phyloP scores from a whole-genome alignment of 495 filamentous ascomycete species.

The Aspergillus steynii region DNA sequence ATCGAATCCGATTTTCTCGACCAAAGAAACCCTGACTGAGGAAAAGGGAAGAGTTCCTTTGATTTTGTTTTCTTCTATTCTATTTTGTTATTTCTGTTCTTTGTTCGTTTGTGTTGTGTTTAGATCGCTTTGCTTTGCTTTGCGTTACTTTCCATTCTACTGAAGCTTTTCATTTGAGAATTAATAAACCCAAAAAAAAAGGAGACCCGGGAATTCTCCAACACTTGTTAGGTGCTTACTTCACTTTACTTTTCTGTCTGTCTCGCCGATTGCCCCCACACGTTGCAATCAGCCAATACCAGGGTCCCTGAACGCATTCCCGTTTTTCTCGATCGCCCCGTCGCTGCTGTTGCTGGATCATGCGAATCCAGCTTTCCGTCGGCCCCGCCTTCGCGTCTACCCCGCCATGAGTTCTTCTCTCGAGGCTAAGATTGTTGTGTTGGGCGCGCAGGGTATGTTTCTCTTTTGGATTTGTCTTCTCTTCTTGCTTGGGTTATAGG shows the following conservation, averaged over 20 bases:
- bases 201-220: too few relatives aligned
- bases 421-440: constrained; percentile 90
- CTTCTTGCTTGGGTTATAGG: background rate
- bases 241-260: background rate
- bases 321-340: background rate
- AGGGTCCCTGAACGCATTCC: too few relatives aligned
- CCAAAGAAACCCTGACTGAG: too few relatives aligned
- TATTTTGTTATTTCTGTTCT: background rate
- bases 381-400: constrained; percentile 29
- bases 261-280: too few relatives aligned
- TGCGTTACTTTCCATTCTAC: background rate
- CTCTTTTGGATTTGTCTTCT: background rate
- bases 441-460: constrained; percentile 70
- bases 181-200: too few relatives aligned
- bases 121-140: background rate
- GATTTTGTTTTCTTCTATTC: background rate
- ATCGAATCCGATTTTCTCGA: too few relatives aligned
- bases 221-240: too few relatives aligned
- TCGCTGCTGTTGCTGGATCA: constrained; percentile 26
- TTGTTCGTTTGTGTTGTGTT: background rate
- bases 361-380: constrained; percentile 31
- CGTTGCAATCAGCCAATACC: too few relatives aligned
- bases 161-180: background rate
- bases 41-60: background rate
- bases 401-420: constrained; percentile 68